These are phyloP conservation scores for Fistulifera pelliculosa DNA, from an alignment of 108 stramenopile genomes.

Conservation along the genomic window DNA sequence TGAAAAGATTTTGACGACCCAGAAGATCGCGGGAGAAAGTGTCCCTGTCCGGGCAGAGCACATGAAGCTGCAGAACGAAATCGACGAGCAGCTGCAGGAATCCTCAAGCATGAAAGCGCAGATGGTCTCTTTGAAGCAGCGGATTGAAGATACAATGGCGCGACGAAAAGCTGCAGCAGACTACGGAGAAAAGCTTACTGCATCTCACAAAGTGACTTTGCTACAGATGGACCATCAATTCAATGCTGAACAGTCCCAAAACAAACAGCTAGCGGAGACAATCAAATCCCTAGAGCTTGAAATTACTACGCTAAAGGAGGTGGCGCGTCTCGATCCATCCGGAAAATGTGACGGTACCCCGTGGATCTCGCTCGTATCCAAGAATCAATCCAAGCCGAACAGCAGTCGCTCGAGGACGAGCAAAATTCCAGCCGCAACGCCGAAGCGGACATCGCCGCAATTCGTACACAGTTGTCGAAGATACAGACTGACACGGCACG, in stretches of 20 bases:
- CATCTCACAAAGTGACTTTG: neutral
- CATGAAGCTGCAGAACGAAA: neutral
- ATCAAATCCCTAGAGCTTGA: too few species aligned
- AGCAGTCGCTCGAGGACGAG: too few species aligned
- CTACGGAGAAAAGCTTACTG: neutral
- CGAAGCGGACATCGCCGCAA: too few species aligned
- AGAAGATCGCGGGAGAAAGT: neutral
- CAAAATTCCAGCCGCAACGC: too few species aligned
- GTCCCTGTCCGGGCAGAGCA: neutral
- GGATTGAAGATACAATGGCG: neutral
- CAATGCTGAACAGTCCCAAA: neutral
- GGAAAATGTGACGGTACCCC: too few species aligned
- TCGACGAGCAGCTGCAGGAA: conserved; percentile 1
- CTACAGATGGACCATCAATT: neutral
- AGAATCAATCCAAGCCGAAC: too few species aligned
- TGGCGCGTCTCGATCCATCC: too few species aligned
- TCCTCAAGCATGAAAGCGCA: neutral
- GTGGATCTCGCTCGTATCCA: too few species aligned
- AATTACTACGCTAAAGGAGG: too few species aligned
- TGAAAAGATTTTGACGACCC: neutral
- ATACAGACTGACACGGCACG: neutral
- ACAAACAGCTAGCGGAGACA: neutral
- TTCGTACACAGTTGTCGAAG: too few species aligned
- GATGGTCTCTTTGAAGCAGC: neutral
- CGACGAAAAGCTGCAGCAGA: neutral